phyloP scores from a whole-genome alignment of 208 protist species.

The Crithidia fasciculata region DNA sequence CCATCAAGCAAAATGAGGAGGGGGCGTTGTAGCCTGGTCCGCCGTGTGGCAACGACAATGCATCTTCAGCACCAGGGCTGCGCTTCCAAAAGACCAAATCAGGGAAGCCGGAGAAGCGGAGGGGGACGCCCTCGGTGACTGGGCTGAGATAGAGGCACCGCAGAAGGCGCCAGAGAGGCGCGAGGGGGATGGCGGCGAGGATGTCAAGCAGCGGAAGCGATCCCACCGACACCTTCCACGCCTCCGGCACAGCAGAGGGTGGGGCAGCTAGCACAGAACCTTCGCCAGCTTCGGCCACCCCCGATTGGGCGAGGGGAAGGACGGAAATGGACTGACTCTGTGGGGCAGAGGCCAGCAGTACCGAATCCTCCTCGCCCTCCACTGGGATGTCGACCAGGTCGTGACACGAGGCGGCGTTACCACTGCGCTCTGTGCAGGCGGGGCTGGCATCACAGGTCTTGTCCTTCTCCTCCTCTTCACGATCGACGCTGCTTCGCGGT shows the following conservation, averaged over 20 bases:
- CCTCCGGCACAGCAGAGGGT: constrained; percentile 14
- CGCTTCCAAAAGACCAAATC: constrained; percentile 76
- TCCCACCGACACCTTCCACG: constrained; percentile 45
- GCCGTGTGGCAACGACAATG: background rate
- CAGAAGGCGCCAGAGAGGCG: constrained; percentile 60
- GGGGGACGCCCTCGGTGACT: constrained; percentile 51
- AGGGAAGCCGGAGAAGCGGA: constrained; percentile 76
- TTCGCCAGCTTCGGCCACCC: background rate
- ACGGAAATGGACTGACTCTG: background rate
- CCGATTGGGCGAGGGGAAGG: background rate
- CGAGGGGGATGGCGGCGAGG: constrained; percentile 50
- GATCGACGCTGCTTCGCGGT: no score
- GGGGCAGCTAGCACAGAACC: background rate
- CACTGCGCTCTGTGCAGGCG: background rate
- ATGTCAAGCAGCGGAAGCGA: constrained; percentile 64
- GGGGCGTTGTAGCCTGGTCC: background rate
- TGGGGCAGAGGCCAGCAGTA: background rate
- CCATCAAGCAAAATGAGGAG: constrained; percentile 62
- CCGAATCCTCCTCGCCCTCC: background rate
- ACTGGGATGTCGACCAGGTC: background rate
- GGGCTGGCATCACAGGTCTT: background rate
- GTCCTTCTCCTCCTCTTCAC: background rate
- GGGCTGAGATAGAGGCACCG: constrained; percentile 58
- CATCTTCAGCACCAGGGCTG: background rate
- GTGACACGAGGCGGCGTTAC: background rate